Evolutionary conservation across 345 rosid species (phyloP).

Genomic region (Turritis glabra): DNA sequence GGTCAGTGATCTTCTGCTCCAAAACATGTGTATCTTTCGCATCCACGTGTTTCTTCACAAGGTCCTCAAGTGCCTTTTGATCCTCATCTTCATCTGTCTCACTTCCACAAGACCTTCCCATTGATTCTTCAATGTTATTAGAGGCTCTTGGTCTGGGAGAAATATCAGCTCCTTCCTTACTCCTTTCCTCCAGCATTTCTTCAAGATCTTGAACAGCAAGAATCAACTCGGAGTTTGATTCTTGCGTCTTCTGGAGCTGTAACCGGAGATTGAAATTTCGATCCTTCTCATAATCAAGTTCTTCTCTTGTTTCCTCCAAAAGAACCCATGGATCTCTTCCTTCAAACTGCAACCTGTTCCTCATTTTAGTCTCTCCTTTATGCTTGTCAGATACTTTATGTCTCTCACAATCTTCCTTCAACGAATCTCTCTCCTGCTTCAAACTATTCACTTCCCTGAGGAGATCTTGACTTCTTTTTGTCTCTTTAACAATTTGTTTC

Average conservation of each 20-base stretch:
- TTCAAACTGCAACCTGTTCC: conserved; percentile 57
- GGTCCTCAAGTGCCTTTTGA: conserved; percentile 80
- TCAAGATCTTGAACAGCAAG: conserved; percentile 88
- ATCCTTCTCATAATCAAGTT: conserved; percentile 71
- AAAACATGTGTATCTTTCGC: conserved; percentile 52
- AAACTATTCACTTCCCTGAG: conserved; percentile 55
- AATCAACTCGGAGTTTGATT: conserved; percentile 84
- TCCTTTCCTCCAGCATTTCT: conserved; percentile 67
- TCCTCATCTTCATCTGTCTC: conserved; percentile 77
- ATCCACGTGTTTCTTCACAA: conserved; percentile 67
- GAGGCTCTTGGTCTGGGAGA: conserved; percentile 35
- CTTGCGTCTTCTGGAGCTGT: conserved; percentile 88
- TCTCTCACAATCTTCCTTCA: conserved; percentile 57
- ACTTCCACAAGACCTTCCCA: conserved; percentile 34
- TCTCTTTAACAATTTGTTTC: conserved; percentile 85
- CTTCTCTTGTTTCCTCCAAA: conserved; percentile 74
- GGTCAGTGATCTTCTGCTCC: conserved; percentile 72
- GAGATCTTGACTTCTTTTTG: conserved; percentile 83
- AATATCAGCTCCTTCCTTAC: conserved; percentile 41
- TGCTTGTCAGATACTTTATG: conserved; percentile 52
- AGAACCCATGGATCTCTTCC: conserved; percentile 60
- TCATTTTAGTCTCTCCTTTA: conserved; percentile 45
- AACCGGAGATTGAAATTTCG: conserved; percentile 61
- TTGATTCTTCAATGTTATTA: conserved; percentile 37
- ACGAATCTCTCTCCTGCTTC: conserved; percentile 72